Evolutionary conservation across 2,329 filamentous ascomycete species (phyloP).

Genomic region (Talaromyces albobiverticillius): DNA sequence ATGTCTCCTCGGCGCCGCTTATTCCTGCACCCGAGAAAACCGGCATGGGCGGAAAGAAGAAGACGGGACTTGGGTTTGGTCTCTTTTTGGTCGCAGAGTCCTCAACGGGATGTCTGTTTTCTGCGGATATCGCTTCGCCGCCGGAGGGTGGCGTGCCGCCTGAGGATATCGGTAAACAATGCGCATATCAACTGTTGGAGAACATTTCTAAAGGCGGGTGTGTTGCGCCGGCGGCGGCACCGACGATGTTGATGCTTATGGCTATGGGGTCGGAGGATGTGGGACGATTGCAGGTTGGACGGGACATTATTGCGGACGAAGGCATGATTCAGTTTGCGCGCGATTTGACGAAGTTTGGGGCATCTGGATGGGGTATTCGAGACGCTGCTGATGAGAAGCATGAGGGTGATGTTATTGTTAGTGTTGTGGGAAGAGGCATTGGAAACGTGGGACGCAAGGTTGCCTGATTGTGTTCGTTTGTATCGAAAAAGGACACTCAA

Average conservation of each 20-base stretch:
- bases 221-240: slow-evolving; percentile 67
- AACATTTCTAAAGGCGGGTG: slow-evolving; percentile 79
- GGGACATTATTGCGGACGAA: slow-evolving; percentile 77
- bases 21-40: slow-evolving; percentile 66
- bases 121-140: slow-evolving; percentile 74
- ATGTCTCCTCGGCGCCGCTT: slow-evolving; percentile 60
- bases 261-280: slow-evolving; percentile 98
- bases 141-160: slow-evolving; percentile 77
- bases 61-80: slow-evolving; percentile 85
- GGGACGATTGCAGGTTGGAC: slow-evolving; percentile 76
- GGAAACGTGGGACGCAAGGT: slow-evolving; percentile 95
- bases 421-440: slow-evolving; percentile 87
- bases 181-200: slow-evolving; percentile 86
- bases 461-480: slow-evolving; percentile 49
- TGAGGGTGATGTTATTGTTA: slow-evolving; percentile 71
- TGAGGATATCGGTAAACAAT: slow-evolving; percentile 85
- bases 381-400: slow-evolving; percentile 66
- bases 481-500: no score
- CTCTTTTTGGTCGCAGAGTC: slow-evolving; percentile 88
- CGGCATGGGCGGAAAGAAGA: slow-evolving; percentile 52
- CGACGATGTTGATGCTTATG: slow-evolving; percentile 83
- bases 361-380: slow-evolving; percentile 84
- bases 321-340: slow-evolving; percentile 75
- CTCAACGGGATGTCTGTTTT: slow-evolving; percentile 81
- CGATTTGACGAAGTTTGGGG: slow-evolving; percentile 84